Percentiles rank a stretch among this genome's conserved stretches.
These are phyloP conservation scores for Solanum hybrid DNA, from an alignment of 305 asterid species.

Conservation along the genomic window DNA sequence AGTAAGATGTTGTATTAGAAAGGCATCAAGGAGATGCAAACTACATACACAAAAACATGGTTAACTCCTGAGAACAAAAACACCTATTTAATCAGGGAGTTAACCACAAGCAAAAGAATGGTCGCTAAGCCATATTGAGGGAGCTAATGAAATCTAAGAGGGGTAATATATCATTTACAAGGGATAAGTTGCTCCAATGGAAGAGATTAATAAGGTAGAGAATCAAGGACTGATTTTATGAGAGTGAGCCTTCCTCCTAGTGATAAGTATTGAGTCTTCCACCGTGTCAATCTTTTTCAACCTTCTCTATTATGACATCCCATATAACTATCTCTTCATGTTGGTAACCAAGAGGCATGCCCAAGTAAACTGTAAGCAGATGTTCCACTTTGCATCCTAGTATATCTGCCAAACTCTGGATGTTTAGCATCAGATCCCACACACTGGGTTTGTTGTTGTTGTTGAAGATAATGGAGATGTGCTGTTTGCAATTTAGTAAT, in stretches of 20 bases:
- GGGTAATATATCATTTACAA: neutral
- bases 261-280: neutral
- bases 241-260: neutral
- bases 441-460: neutral
- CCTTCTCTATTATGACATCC: neutral
- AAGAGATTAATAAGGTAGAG: neutral
- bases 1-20: neutral
- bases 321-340: neutral
- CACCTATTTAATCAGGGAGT: neutral
- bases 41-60: neutral
- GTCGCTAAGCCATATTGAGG: neutral
- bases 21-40: neutral
- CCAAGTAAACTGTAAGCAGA: neutral
- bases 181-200: neutral
- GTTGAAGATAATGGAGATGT: neutral
- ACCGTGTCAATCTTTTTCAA: neutral
- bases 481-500: neutral
- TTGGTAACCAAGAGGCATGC: neutral
- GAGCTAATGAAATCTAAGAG: neutral
- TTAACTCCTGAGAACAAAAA: neutral
- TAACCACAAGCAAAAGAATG: neutral
- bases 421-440: neutral
- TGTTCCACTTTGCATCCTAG: neutral
- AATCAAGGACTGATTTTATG: neutral
- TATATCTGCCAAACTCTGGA: neutral